Base-by-base conservation (phyloP, 1,139 yeast genomes). In the Hansenula sp. region DNA sequence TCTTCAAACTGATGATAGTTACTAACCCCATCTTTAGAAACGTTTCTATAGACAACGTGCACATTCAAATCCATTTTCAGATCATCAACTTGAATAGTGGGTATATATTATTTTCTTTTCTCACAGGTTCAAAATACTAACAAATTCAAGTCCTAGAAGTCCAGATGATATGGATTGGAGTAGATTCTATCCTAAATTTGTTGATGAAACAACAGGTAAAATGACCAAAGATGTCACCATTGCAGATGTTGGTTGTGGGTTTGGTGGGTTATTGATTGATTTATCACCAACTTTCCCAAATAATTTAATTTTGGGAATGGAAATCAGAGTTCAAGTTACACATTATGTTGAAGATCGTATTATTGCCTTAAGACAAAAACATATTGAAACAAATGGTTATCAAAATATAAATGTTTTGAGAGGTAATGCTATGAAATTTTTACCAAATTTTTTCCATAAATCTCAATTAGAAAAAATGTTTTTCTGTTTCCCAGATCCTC, bases 401-500 rank as follows among this genome's bases (percentile, higher is more conserved):
- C 87, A 85, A 56, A 92, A 92, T 61, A 84, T 92, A 39, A 82
- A 89, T 16, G 97, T 92, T 4, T 68, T 92, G 41, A 75, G 99
- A 60, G 97, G 95, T 21, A 92, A 92, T 60, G 95, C 97, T 32
- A 94, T 94, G 98, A 92, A 92, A 64, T 92, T 92, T 58, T 68
- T 90, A 49, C 97, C 98, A 26, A 92, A 92, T 62, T 92, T 94
- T 62, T 92, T 94, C 66, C 69, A 73, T 42, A 82, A 83, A 61
- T 81, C 82, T 6, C 94, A 86, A 61, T 69, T 92, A 40, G 78
- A 82, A 30, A 92, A 92, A 69, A 86, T 92, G 79, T 92, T 92
- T 65, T 92, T 94, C 68, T 94, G 98, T 64, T 92, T 92, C 75
- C 99, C 99, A 17, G 99, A 92, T 64, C 99, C 99, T 13, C 98